A percentile compares a stretch with the other conserved stretches of the same genome.
Conservation (phyloP, 1,139 yeast species). For the Arxiozyma slooffiae region DNA sequence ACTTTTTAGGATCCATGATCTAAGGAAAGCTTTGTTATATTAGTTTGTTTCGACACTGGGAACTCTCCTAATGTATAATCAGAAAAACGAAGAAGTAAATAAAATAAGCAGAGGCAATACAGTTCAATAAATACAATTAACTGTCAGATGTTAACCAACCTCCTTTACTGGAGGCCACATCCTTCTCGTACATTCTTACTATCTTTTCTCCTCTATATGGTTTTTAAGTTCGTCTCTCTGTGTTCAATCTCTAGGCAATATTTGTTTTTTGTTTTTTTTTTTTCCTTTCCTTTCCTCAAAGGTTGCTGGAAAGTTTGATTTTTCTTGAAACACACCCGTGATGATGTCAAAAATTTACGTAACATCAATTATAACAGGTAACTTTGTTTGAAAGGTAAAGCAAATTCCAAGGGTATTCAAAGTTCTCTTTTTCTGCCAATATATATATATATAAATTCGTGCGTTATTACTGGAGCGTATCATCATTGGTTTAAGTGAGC, state of each 20-base stretch:
- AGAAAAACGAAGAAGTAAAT: neutral
- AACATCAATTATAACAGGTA: too few species aligned
- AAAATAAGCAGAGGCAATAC: neutral
- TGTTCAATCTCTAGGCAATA: too few species aligned
- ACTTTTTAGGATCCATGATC: neutral
- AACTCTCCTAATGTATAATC: neutral
- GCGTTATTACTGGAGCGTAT: neutral
- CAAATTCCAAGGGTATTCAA: neutral
- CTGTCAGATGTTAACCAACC: neutral
- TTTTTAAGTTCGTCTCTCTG: too few species aligned
- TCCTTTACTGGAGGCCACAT: too few species aligned
- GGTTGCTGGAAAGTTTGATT: neutral
- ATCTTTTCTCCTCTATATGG: too few species aligned
- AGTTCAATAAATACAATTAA: too few species aligned
- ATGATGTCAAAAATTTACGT: neutral
- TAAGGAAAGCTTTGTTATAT: neutral
- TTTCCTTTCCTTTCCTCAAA: neutral
- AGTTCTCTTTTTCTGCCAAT: too few species aligned
- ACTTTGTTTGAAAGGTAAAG: neutral
- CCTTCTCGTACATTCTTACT: neutral
- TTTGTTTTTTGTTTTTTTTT: too few species aligned
- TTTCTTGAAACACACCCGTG: too few species aligned
- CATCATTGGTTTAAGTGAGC: neutral
- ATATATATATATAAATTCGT: too few species aligned
- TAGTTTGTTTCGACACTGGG: neutral